Evolutionary conservation across 768 basidiomycete species (phyloP).

Genomic region (Phaffia tasmanica): DNA sequence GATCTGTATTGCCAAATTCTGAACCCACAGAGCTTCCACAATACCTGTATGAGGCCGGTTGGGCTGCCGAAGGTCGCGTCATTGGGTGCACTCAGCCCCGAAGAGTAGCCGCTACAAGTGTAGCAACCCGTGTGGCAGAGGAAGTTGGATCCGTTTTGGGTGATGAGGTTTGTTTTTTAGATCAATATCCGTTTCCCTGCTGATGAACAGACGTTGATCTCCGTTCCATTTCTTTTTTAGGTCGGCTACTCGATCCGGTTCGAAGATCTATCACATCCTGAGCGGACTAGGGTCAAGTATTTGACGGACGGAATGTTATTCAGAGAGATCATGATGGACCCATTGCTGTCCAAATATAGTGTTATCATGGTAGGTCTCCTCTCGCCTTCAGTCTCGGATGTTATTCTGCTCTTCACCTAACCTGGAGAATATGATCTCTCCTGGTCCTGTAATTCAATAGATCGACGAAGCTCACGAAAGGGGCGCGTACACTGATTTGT

Average conservation of each 20-base stretch:
- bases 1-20: slow-evolving; percentile 5
- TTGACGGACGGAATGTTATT: slow-evolving; percentile 99
- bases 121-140: slow-evolving; percentile 78
- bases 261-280: slow-evolving; percentile 78
- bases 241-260: slow-evolving; percentile 97
- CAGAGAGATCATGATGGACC: slow-evolving; percentile 83
- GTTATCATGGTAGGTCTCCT: slow-evolving; percentile 69
- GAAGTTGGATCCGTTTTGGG: slow-evolving; percentile 83
- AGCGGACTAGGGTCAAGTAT: slow-evolving; percentile 79
- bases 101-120: slow-evolving; percentile 87
- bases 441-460: slow-evolving; percentile 39
- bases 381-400: neutral
- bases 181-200: neutral
- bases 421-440: neutral
- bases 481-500: slow-evolving; percentile 85
- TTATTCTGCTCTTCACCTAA: slow-evolving; percentile 1
- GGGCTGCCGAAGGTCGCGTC: slow-evolving; percentile 68
- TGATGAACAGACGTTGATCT: too few species aligned
- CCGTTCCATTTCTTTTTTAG: slow-evolving; percentile 39
- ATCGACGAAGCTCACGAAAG: slow-evolving; percentile 97
- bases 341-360: slow-evolving; percentile 79
- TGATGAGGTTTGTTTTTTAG: slow-evolving; percentile 54
- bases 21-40: slow-evolving; percentile 77
- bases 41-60: slow-evolving; percentile 85
- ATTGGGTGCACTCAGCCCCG: slow-evolving; percentile 90